Base-by-base conservation (phyloP, 2,329 filamentous ascomycete species). In the Diaporthe eres region DNA sequence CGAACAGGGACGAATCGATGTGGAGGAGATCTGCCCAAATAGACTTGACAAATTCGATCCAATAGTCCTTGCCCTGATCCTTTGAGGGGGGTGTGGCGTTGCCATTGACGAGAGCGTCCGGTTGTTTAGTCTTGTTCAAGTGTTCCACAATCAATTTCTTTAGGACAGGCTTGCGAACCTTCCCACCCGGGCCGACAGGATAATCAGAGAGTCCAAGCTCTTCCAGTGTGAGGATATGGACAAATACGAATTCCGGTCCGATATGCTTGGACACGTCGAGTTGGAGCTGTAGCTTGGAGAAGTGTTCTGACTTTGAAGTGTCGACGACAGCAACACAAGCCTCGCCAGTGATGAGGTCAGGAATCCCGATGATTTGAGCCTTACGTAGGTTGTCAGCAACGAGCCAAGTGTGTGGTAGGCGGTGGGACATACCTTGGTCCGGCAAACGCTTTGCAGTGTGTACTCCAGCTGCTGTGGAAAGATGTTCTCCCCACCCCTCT, bases 391-490 rank as follows among this genome's bases (percentile, higher is more conserved):
- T 28, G 65, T 68, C 47, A 68, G 65, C n/a, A 53, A 7, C 1
- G 8, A 2, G 22, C 15, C 1, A 4, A 13, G 13, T 25, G 3
- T 13, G 10, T 39, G 3, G 57, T 15, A 25, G 0, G 25, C 0
- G 6, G 6, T 17, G 8, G 3, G 13, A 61, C 31, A 25, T 19
- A 55, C 65, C 15, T 53, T 68, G 13, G 47, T 53, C 13, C 31
- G 9, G 34, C 65, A 68, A 7, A 53, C 15, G 8, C 4, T 68
- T 28, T 39, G 31, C 13, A 68, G 31, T 2, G 47, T 68, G 34
- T 68, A 68, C 34, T 68, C 65, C 13, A 68, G 31, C 31, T 68
- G 65, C 22, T 68, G 65, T 19, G 65, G 65, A 7, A 68, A 68
- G 9, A 68, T 68, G 12, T 68, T 68, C 49, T 68, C 65, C 2